Evolutionary conservation across 306 rosid genomes (phyloP), one percentile per base, ranked within the genome.

Genomic region (Trichosanthes truncata): DNA sequence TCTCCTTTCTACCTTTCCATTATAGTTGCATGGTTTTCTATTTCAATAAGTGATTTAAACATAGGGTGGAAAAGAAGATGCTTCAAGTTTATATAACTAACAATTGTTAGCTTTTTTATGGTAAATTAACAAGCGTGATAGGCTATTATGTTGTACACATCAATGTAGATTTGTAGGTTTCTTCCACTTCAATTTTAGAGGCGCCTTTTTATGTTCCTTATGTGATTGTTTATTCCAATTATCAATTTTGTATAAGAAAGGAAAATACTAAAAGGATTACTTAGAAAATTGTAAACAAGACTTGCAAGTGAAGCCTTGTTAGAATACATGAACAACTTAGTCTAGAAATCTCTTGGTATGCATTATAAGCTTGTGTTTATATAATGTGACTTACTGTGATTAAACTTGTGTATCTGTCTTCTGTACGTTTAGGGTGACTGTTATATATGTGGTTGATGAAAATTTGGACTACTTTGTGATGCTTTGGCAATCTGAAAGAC

Each of bases 1-100:
- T 41, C 78, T 52, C 74, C 75, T 80, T 65, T 85, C 68, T 65
- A 65, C 36, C 36, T 73, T 40, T 33, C 36, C 1, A 21, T 83
- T 51, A 52, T 80, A 82, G 52, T 76, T 86, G 29, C 76, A 60
- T 69, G 29, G 35, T 73, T 25, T 74, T 29, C 43, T 15, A 43
- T 71, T 71, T 45, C 12, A 13, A 43, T 45, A 25, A 1, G 23
- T 29, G n/a, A 48, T 45, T 25, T 45, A 14, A 71, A 21, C 68
- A 25, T 43, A 71, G 14, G 35, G 38, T 43, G 76, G 56, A 68
- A 71, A 69, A 45, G 10, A 40, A 69, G 35, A 46, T 41, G 36
- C 76, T 43, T 41, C 20, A 5, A 6, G 53, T 21, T 12, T 41
- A 45, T 33, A 40, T n/a, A 71, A 71, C 76, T 5, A 26, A 68